Conservation (phyloP, 164 flowering plant genomes). For the Protea cynaroides region DNA sequence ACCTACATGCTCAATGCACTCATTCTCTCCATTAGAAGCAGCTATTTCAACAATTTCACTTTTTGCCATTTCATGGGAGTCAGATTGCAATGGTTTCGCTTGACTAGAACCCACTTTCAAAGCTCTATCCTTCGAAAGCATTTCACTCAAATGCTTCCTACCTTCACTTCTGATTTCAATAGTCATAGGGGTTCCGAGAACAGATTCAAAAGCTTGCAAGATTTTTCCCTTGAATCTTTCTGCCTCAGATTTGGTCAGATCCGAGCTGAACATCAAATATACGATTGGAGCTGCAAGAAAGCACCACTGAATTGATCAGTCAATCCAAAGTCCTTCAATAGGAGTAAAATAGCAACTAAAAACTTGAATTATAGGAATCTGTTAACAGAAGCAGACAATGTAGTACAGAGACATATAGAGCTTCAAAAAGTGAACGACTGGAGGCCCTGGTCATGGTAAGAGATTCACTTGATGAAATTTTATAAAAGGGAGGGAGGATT, state of each 20-base stretch:
- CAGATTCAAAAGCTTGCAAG: slow-evolving; percentile 83
- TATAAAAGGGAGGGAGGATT: too few species aligned
- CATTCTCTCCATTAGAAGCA: slow-evolving; percentile 35
- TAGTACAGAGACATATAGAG: background rate
- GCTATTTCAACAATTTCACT: slow-evolving; percentile 78
- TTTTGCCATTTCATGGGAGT: slow-evolving; percentile 23
- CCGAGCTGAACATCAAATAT: slow-evolving; percentile 73
- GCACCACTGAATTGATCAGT: slow-evolving; percentile 2
- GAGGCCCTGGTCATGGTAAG: too few species aligned
- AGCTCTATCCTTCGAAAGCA: slow-evolving; percentile 20
- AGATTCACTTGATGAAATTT: too few species aligned
- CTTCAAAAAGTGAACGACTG: background rate
- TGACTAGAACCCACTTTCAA: slow-evolving; percentile 19
- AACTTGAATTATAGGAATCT: background rate
- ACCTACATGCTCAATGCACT: slow-evolving; percentile 17
- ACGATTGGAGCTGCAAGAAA: slow-evolving; percentile 72
- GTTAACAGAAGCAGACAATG: background rate
- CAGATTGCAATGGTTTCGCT: slow-evolving; percentile 16
- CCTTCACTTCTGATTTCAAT: slow-evolving; percentile 71
- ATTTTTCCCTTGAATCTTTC: slow-evolving; percentile 66
- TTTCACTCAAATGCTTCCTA: slow-evolving; percentile 27
- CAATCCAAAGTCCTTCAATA: slow-evolving; percentile 5
- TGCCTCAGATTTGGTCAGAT: slow-evolving; percentile 55
- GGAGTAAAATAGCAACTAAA: background rate
- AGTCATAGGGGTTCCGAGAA: slow-evolving; percentile 69